Base-by-base conservation (phyloP, 805 yeast species). In the Candida peoriensis region DNA sequence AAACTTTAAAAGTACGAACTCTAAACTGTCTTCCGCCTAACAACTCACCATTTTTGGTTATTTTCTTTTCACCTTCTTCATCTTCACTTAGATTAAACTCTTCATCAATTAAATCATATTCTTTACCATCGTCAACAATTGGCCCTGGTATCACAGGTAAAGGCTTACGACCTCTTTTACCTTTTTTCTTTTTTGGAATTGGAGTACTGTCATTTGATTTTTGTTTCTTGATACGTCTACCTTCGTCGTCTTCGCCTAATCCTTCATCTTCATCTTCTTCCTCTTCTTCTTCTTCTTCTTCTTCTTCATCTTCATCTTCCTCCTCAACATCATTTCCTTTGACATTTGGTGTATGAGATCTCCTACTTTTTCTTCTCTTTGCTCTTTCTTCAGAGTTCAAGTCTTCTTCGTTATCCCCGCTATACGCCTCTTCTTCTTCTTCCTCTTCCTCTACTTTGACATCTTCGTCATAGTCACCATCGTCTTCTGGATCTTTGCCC, bases 61-160 rank as follows among this genome's bases (percentile, higher is more conserved):
- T 74, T 56, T 90, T 90, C 8, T 58, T 68, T 40, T 81, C 84
- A 32, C 97, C 97, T 37, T 74, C 76, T 7, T 76, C 74, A 58
- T 90, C 97, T 43, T 72, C 81, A 2, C 81, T 81, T 12, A 87
- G 68, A 7, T 73, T 77, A 29, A 81, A 79, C 64, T 90, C 97
- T 54, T 88, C 96, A 51, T 81, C 73, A 16, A 64, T 65, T 6
- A 89, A 69, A 20, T 69, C 68, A 34, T 77, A 63, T 12, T 81
- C 79, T 38, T 76, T 73, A 2, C 94, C 95, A 29, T 74, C 83
- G 51, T 83, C 88, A 24, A 72, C 63, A 4, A 72, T 61, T 25
- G 58, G 50, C 1, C 47, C 50, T n/a, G 46, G 52, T 2, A 47
- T 38, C 2, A 47, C 43, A n/a, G 43, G 45, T 9, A 48, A 36